Evolutionary conservation across 768 basidiomycete species (phyloP), one percentile per base, ranked within the genome.

Genomic region (Tulasnella sp.): DNA sequence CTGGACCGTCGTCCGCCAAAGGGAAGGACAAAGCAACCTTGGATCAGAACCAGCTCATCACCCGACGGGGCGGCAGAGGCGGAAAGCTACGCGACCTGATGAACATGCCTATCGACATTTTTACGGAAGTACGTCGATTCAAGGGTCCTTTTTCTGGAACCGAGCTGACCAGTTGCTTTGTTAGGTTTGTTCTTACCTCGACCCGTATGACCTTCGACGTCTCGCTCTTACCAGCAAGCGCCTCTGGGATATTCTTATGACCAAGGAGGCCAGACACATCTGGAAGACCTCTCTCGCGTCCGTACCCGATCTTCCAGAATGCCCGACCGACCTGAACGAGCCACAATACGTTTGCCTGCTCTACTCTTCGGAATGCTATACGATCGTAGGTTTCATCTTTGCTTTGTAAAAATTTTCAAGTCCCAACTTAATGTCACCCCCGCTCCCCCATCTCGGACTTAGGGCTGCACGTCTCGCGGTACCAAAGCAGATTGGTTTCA

Each of bases 21-120:
- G 57, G 57, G 23, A 61, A 61, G 29, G 57, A 32, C 57, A 61
- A 61, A 61, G 57, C 57, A 16, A 15, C 29, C 26, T n/a, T 23
- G 26, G 57, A 61, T 5, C 57, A 61, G 29, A 26, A 3, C 29
- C 23, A 26, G 10, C 57, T 61, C 57, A 61, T 61, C 57, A 61
- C 57, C n/a, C n/a, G 57, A 13, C 57, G 57, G 11, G 26, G 57
- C 57, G 57, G 57, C 29, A 61, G 15, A 61, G 57, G 57, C 26
- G 79, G 79, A n/a, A 78, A 76, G 46, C 79, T 80, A 35, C 78
- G 35, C 5, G 75, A 74, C 39, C 29, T 80, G 44, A 79, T 80
- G 79, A 74, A 79, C 35, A 74, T 80, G 79, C 79, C 79, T 15
- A 26, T 80, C n/a, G 79, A 80, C 55, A 79, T 80, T 42, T 80